phyloP scores from a whole-genome alignment of 2,329 filamentous ascomycete genomes.

The Cercospora citrullina region DNA sequence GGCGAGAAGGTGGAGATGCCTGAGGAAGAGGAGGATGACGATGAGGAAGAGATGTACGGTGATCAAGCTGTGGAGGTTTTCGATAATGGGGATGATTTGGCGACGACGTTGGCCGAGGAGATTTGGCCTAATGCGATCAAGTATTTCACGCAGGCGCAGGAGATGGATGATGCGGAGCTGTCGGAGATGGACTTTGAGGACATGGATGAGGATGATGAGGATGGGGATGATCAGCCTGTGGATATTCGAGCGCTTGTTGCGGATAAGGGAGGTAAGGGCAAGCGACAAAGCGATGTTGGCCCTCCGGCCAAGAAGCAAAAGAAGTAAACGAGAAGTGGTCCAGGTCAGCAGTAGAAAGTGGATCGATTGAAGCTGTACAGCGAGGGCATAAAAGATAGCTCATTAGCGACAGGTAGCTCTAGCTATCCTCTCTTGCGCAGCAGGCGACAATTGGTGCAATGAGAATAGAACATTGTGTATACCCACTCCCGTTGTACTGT shows the following conservation, averaged over 20 bases:
- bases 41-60: slow-evolving; percentile 62
- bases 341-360: neutral
- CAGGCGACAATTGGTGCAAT: too few species aligned
- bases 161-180: slow-evolving; percentile 61
- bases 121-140: slow-evolving; percentile 85
- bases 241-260: slow-evolving; percentile 49
- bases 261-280: slow-evolving; percentile 47
- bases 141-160: slow-evolving; percentile 77
- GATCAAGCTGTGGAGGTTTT: slow-evolving; percentile 78
- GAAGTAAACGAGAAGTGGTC: slow-evolving; percentile 25
- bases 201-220: slow-evolving; percentile 51
- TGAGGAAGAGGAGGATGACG: slow-evolving; percentile 55
- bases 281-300: slow-evolving; percentile 44
- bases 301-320: slow-evolving; percentile 44
- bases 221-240: slow-evolving; percentile 53
- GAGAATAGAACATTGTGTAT: neutral
- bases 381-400: neutral
- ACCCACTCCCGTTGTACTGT: too few species aligned
- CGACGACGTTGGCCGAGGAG: slow-evolving; percentile 78
- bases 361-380: neutral
- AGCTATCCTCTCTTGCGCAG: neutral
- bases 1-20: slow-evolving; percentile 41
- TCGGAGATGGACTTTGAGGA: slow-evolving; percentile 70
- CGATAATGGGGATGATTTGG: slow-evolving; percentile 81
- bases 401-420: neutral